Evolutionary conservation across 2,329 filamentous ascomycete species (phyloP).

Genomic region (Graphium sp.): DNA sequence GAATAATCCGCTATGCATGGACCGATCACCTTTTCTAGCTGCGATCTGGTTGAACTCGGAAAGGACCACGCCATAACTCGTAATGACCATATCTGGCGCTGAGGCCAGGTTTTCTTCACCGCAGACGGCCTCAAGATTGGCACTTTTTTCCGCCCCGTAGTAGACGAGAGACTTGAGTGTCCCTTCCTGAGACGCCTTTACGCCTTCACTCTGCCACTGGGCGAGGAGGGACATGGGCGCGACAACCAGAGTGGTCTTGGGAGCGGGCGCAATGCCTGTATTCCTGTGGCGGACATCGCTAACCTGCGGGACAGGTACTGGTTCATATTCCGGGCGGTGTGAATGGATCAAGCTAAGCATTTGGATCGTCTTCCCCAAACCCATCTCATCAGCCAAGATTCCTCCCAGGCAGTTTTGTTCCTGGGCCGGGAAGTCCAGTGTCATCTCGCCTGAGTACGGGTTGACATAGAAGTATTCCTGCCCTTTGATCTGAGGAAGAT

Average conservation of each 20-base stretch:
- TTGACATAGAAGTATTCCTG: slow-evolving; percentile 83
- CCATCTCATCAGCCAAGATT: slow-evolving; percentile 93
- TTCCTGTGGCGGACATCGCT: slow-evolving; percentile 1
- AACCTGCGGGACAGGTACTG: too few relatives aligned
- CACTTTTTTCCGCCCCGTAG: slow-evolving; percentile 73
- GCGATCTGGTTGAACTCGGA: slow-evolving; percentile 60
- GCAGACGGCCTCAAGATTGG: slow-evolving; percentile 66
- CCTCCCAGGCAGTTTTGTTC: slow-evolving; percentile 91
- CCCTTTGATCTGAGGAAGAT: slow-evolving; percentile 46
- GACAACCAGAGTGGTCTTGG: slow-evolving; percentile 84
- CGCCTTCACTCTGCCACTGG: slow-evolving; percentile 92
- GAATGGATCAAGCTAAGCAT: slow-evolving; percentile 90
- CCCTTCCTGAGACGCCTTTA: slow-evolving; percentile 74
- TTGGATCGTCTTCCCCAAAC: slow-evolving; percentile 93
- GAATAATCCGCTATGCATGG: slow-evolving; percentile 59
- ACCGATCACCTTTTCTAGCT: slow-evolving; percentile 46
- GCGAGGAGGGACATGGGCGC: slow-evolving; percentile 93
- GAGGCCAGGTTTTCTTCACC: slow-evolving; percentile 53
- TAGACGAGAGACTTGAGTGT: slow-evolving; percentile 77
- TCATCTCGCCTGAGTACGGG: slow-evolving; percentile 88
- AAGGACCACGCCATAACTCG: slow-evolving; percentile 80
- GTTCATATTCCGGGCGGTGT: slow-evolving; percentile 31
- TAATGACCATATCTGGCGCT: slow-evolving; percentile 83
- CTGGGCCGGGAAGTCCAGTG: slow-evolving; percentile 78
- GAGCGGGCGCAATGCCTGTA: slow-evolving; percentile 35